Conservation (phyloP, 164 flowering plant species). For the Echeveria elegans region DNA sequence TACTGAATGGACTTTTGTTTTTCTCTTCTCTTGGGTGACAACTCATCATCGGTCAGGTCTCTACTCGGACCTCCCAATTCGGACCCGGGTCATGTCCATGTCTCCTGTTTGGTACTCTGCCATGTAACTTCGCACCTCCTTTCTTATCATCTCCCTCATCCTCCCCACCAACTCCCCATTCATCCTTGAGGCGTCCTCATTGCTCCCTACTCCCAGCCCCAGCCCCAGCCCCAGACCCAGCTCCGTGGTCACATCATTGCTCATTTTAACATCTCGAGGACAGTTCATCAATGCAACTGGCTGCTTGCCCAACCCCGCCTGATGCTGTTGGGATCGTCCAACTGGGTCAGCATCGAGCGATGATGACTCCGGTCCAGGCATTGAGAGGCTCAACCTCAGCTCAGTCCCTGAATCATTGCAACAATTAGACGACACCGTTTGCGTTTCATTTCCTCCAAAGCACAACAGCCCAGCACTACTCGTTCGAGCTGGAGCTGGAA, state of each 20-base stretch:
- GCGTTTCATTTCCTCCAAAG: conserved; percentile 11
- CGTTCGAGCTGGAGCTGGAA: background rate
- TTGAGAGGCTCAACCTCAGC: conserved; percentile 32
- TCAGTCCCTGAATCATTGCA: conserved; percentile 28
- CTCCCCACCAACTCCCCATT: conserved; percentile 35
- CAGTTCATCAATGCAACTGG: background rate
- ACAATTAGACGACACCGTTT: conserved; percentile 15
- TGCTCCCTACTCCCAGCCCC: no score
- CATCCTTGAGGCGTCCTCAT: background rate
- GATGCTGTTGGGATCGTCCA: background rate
- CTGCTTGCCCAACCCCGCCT: background rate
- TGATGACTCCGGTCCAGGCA: conserved; percentile 22
- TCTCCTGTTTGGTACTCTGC: conserved; percentile 20
- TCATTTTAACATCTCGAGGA: background rate
- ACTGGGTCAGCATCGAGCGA: conserved; percentile 9
- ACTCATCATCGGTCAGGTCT: background rate
- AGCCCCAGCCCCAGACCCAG: background rate
- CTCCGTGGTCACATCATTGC: conserved; percentile 1
- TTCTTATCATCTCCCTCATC: conserved; percentile 60
- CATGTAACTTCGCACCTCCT: conserved; percentile 57
- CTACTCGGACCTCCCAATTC: background rate
- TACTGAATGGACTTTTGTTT: background rate
- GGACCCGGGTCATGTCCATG: background rate
- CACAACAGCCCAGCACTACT: background rate
- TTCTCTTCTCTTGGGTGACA: background rate